Conservation (phyloP, 2,329 filamentous ascomycete genomes). For the Pezicula rhizophila region DNA sequence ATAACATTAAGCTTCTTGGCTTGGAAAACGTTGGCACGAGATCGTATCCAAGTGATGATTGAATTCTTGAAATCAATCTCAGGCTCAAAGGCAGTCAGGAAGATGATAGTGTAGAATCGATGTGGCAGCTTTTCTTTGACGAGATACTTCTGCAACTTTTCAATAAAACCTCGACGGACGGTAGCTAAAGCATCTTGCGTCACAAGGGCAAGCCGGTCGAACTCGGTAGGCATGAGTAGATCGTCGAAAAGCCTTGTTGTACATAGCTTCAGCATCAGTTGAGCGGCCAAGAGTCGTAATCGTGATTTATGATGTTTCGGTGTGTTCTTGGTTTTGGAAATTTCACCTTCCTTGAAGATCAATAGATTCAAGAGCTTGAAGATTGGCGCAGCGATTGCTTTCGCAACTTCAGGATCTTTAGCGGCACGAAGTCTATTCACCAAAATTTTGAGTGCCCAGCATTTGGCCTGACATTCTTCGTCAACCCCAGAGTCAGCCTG, state of each 20-base stretch:
- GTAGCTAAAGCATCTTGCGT: slow-evolving; percentile 70
- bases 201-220: slow-evolving; percentile 75
- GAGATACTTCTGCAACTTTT: slow-evolving; percentile 86
- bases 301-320: slow-evolving; percentile 72
- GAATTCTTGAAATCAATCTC: slow-evolving; percentile 64
- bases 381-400: slow-evolving; percentile 59
- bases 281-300: slow-evolving; percentile 76
- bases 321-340: slow-evolving; percentile 69
- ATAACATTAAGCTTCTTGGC: slow-evolving; percentile 58
- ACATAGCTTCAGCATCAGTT: slow-evolving; percentile 78
- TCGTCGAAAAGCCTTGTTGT: slow-evolving; percentile 70
- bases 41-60: slow-evolving; percentile 83
- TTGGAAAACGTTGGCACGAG: slow-evolving; percentile 63
- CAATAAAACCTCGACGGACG: slow-evolving; percentile 74
- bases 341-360: slow-evolving; percentile 69
- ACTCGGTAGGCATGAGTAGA: slow-evolving; percentile 64
- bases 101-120: slow-evolving; percentile 85
- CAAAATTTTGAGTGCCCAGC: slow-evolving; percentile 75
- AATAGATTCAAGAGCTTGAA: slow-evolving; percentile 76
- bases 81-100: slow-evolving; percentile 88
- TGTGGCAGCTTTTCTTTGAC: slow-evolving; percentile 62
- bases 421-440: slow-evolving; percentile 74
- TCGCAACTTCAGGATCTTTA: slow-evolving; percentile 43
- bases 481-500: slow-evolving; percentile 63
- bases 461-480: slow-evolving; percentile 77